Evolutionary conservation across 164 flowering plant species (phyloP).

Genomic region (Hamamelis virginiana): DNA sequence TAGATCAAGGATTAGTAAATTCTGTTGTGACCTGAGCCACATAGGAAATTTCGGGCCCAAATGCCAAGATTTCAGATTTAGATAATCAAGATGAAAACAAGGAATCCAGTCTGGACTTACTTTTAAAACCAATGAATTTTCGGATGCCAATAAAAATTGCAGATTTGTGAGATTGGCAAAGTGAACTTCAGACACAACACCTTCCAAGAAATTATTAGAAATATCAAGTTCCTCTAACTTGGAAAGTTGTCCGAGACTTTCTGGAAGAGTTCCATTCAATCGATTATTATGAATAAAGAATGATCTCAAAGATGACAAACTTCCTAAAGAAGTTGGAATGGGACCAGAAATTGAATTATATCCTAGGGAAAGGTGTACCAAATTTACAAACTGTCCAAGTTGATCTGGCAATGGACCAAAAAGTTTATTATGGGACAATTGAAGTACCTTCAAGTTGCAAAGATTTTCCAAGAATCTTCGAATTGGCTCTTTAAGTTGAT

Average conservation of each 20-base stretch:
- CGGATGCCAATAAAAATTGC: background rate
- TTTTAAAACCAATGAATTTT: constrained; percentile 6
- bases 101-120: constrained; percentile 13
- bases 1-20: constrained; percentile 2
- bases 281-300: no score
- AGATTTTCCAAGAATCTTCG: no score
- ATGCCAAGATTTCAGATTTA: background rate
- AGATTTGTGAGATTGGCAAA: constrained; percentile 12
- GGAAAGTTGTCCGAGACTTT: constrained; percentile 3
- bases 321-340: no score
- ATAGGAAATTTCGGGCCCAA: constrained; percentile 9
- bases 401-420: constrained; percentile 2
- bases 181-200: background rate
- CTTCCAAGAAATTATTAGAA: constrained; percentile 2
- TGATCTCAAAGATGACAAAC: no score
- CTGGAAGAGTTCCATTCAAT: no score
- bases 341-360: constrained; percentile 9
- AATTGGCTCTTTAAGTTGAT: no score
- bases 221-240: background rate
- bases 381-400: background rate
- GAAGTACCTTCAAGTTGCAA: background rate
- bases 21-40: constrained; percentile 14
- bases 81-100: background rate
- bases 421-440: background rate
- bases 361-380: background rate